Base-by-base conservation (phyloP, 805 yeast genomes). In the Barnettozyma siamensis region DNA sequence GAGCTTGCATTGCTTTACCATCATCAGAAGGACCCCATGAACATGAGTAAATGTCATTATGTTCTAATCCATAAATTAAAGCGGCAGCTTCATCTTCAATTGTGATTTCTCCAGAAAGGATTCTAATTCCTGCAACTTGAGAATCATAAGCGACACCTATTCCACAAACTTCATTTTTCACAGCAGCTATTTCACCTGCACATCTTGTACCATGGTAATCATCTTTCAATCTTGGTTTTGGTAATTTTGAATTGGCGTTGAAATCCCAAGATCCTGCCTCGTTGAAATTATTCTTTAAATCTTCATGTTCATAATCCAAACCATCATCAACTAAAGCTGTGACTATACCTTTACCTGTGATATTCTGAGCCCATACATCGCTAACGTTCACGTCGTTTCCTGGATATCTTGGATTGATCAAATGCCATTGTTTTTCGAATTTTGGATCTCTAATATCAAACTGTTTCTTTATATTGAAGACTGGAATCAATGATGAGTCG, bases 11-110 rank as follows among this genome's bases (percentile, higher is more conserved):
- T 1, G 95, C 76, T 42, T 62, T 70, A 0, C 99, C 99, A 59
- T 91, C 86, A 61, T 93, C 99, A 3, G 88, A 75, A 2, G 99
- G 99, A 7, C 99, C 99, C 99, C 99, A 93, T 4, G 96, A 88
- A 62, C 99, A 93, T 3, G 96, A 86, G 60, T 88, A 93, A 31
- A 93, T 93, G 60, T 93, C 96, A 62, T 93, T 93, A 21, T 77
- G 75, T 46, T 87, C 89, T 48, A 84, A 66, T 0, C 80, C 89
- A 62, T 85, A 83, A 29, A 85, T 72, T 70, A 93, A 67, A 2
- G 98, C 84, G 2, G 84, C 77, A 0, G 98, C 98, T 62, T 93
- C 99, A 48, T 89, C 95, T 44, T 82, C 95, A 3, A 86, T 68
- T 3, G 91, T 78, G 37, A 93, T 76, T 35, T 74, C 69, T 2